Base-by-base conservation (phyloP, 306 rosid species). In the Quercus parvula region DNA sequence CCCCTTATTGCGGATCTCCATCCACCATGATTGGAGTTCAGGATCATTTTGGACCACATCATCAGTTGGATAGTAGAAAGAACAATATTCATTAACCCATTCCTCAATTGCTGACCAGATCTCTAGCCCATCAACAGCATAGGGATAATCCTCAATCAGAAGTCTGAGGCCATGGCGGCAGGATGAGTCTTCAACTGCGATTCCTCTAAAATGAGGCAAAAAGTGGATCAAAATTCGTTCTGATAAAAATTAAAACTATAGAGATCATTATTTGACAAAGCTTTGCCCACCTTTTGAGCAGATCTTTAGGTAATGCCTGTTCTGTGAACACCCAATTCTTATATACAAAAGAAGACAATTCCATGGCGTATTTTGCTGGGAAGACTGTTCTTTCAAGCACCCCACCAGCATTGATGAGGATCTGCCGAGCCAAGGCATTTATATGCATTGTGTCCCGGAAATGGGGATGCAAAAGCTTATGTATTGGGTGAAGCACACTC, bases 301-400 rank as follows among this genome's bases (percentile, higher is more conserved):
- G 88, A 89, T 95, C 90, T 76, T 83, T 83, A 27, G 99, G 98
- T 20, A 93, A 83, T 17, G 96, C 92, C 57, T 95, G 99, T 20
- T 93, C 94, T 0, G 91, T 79, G 81, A 95, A 89, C 3, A 86
- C 94, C 99, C 99, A 95, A 61, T 86, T 81, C 81, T 87, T 88
- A 55, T 95, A 95, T 41, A 93, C 38, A 31, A 76, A 73, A 46
- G 97, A 58, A 0, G 98, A 95, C 93, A 95, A 85, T 87, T 95
- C 99, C 93, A 95, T 8, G 64, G 99, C 88, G 19, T 56, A 95
- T 81, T 67, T 87, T 44, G 88, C 96, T 12, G 98, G 98, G 78
- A 95, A 95, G 72, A 95, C 98, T 19, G 99, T 95, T 74, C 6
- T 89, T 90, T 95, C 99, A 3, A 95, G 92, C n/a, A 93, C 85